A percentile compares a stretch with the other conserved stretches of the same genome.
Conservation (phyloP, 441 rosid species). For the Iberis amara region DNA sequence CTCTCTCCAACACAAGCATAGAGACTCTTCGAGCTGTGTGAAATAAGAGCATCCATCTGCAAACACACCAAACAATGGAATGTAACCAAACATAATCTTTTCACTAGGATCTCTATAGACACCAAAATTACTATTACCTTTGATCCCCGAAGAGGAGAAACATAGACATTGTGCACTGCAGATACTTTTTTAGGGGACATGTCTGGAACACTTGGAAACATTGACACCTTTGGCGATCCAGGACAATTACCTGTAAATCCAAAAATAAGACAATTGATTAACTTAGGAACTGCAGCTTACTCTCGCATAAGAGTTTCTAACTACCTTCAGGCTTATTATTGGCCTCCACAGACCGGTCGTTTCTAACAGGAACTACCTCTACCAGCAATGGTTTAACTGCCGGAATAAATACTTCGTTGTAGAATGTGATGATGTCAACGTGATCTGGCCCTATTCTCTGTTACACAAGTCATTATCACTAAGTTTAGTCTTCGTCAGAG, state of each 20-base stretch:
- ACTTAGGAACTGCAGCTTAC: constrained; percentile 15
- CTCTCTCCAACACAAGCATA: constrained; percentile 99
- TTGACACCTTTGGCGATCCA: constrained; percentile 76
- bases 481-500: constrained; percentile 26
- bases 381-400: constrained; percentile 71
- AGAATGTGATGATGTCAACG: constrained; percentile 79
- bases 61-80: constrained; percentile 10
- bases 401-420: constrained; percentile 85
- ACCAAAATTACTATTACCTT: constrained; percentile 45
- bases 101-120: not conserved
- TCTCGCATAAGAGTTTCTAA: constrained; percentile 6
- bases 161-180: constrained; percentile 81
- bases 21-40: constrained; percentile 77
- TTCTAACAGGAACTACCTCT: constrained; percentile 65
- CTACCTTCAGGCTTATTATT: constrained; percentile 59
- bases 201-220: constrained; percentile 88
- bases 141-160: constrained; percentile 87
- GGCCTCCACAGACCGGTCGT: constrained; percentile 43
- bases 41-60: constrained; percentile 90
- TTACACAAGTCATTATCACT: constrained; percentile 29
- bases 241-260: constrained; percentile 64
- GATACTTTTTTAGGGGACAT: constrained; percentile 98
- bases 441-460: constrained; percentile 87
- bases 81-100: constrained; percentile 3
- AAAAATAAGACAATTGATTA: constrained; percentile 23